Evolutionary conservation across 352 stramenopile genomes (phyloP), one percentile per base, ranked within the genome.

Genomic region (Globisporangium uncinulatum): DNA sequence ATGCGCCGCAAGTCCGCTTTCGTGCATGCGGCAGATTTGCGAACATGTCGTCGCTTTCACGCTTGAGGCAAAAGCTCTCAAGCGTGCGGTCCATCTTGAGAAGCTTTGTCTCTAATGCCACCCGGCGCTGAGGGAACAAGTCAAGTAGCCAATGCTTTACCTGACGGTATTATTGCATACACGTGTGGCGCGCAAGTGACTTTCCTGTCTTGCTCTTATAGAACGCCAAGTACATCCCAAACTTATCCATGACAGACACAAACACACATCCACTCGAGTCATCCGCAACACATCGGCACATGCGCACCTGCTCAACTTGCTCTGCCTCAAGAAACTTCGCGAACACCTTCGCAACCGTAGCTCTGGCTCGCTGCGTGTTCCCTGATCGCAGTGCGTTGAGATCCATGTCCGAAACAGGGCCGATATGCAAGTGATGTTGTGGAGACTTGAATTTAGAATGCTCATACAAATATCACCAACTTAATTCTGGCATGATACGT

Each of bases 41-140:
- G 24, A 49, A n/a, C 21, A 48, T 31, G 7, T 19, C 43, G 6
- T 17, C 43, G 11, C 43, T 19, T 10, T 29, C 15, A 17, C 43
- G 15, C 1, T 24, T 48, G 15, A 48, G 43, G 43, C 43, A 48
- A 48, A 48, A 48, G 43, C 43, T 48, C 43, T 48, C 43, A 13
- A 48, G 17, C 17, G 43, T 48, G 1, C 43, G 43, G 6, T 19
- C 15, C 15, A 48, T 24, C 15, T 48, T 48, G 1, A 48, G 43
- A 24, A 48, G 15, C 43, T 29, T 48, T 0, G 15, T 17, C 15
- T 48, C 43, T 0, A 29, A 19, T 6, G 6, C 43, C 11, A 1
- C 0, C 29, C 43, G 43, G 11, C 29, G 43, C 15, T 29, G 17
- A 10, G 43, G 43, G 8, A 48, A 48, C 43, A 29, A 1, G 43